Base-by-base conservation (phyloP, 2,329 filamentous ascomycete genomes). In the Davidsoniella australis region DNA sequence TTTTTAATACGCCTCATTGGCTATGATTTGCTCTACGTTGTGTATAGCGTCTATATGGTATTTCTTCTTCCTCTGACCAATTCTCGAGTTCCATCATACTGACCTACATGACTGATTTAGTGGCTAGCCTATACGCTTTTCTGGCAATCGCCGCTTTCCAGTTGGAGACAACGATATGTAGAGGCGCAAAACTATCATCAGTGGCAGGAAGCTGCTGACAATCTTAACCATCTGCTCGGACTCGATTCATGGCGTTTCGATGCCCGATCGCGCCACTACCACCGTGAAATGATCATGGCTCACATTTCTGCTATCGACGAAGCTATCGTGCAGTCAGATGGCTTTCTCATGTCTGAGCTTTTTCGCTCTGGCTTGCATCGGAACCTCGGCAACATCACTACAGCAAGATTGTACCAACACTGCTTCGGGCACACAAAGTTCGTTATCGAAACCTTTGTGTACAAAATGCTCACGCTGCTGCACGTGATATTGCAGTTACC, bases 381-480 rank as follows among this genome's bases (percentile, higher is more conserved):
- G 36, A 94, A 95, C 58, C 69, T 55, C n/a, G 88, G 86, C 51
- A 93, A 94, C 61, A 93, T 95, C 57, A 85, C 85, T 1, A 76
- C 81, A 1, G 78, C 85, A 2, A 79, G 79, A 54, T 69, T 95
- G 1, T 95, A 87, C 66, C 88, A 88, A 58, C 75, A 81, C 51
- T 82, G 85, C 10, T 91, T 91, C 60, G 82, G 83, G 1, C 88
- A 88, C 14, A 94, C 88, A 1, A 95, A 95, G 62, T 75, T 84
- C 48, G 67, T 94, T 44, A 93, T 95, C 54, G 87, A 94, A 60
- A 84, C 93, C 62, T 95, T 95, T 60, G 80, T 94, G 54, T 79
- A 80, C 1, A 80, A 89, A 59, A 80, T 94, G 36, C 82, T 82
- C n/a, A 75, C 82, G 52, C 82, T 85, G 1, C 77, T 94, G 48